phyloP scores from a whole-genome alignment of 176 grass and related monocot species.

The Dactylis glomerata region DNA sequence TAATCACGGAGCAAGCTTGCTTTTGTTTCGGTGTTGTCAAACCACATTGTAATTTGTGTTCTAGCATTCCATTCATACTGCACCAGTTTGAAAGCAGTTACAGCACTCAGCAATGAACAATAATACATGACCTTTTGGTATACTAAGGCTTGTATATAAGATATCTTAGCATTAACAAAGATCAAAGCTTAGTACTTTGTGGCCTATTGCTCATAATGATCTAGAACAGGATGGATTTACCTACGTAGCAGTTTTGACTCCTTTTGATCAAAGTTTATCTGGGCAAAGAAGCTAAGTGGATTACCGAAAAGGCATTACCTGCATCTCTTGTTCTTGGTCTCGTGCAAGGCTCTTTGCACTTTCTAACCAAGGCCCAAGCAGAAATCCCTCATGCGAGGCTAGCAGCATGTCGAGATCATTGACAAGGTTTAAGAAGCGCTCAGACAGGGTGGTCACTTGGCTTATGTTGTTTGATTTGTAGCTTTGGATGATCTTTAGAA shows the following conservation, averaged over 20 bases:
- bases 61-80: constrained; percentile 97
- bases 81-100: constrained; percentile 10
- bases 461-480: constrained; percentile 48
- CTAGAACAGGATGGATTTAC: not conserved
- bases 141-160: not conserved
- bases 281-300: not conserved
- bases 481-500: constrained; percentile 54
- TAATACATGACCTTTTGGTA: not conserved
- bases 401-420: constrained; percentile 59
- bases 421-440: constrained; percentile 60
- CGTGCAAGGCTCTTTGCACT: constrained; percentile 63
- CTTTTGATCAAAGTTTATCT: not conserved
- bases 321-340: constrained; percentile 46
- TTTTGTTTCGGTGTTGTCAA: constrained; percentile 70
- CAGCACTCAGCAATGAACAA: not conserved
- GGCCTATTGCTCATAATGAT: not conserved
- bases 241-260: not conserved
- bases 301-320: constrained; percentile 33
- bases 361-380: constrained; percentile 84
- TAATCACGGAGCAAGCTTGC: constrained; percentile 81
- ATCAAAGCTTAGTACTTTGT: not conserved
- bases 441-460: constrained; percentile 37
- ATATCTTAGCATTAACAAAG: not conserved
- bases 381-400: constrained; percentile 71
- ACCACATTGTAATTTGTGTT: constrained; percentile 95